These are phyloP conservation scores for Suhomyces atakaporum DNA, from an alignment of 1,139 yeast species.

Conservation along the genomic window DNA sequence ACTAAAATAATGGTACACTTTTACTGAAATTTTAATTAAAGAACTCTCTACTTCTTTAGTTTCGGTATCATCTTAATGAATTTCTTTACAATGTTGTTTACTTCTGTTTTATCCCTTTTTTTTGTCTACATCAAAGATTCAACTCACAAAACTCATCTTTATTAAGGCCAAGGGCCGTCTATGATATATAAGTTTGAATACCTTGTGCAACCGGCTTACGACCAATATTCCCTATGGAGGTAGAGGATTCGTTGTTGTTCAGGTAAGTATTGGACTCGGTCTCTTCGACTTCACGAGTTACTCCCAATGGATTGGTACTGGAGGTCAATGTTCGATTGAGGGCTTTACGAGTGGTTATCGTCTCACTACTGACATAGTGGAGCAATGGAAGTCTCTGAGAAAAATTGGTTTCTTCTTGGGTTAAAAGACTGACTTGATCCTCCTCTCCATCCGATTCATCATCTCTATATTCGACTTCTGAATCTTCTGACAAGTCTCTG, in stretches of 20 bases:
- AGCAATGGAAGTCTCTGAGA: constrained; percentile 37
- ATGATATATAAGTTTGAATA: constrained; percentile 7
- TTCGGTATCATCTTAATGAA: too few relatives aligned
- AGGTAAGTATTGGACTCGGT: constrained; percentile 5
- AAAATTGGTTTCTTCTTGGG: constrained; percentile 27
- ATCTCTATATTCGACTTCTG: constrained; percentile 3
- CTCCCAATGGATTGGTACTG: constrained; percentile 12
- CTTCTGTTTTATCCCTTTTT: too few relatives aligned
- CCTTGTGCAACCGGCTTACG: constrained; percentile 6
- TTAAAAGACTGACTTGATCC: constrained; percentile 7
- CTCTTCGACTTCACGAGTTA: constrained; percentile 10
- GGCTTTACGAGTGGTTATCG: constrained; percentile 16
- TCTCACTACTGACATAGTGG: constrained; percentile 29
- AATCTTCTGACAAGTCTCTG: constrained; percentile 1
- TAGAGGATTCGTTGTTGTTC: constrained; percentile 6
- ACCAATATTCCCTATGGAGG: constrained; percentile 6
- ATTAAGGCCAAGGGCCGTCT: neutral
- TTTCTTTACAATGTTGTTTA: too few relatives aligned
- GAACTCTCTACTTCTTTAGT: too few relatives aligned
- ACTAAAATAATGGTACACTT: too few relatives aligned
- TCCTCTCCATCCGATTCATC: constrained; percentile 6
- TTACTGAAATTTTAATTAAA: too few relatives aligned
- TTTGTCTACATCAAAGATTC: too few relatives aligned
- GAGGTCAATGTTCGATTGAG: constrained; percentile 5
- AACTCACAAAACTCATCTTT: too few relatives aligned